These are phyloP conservation scores for Clarireedia hainanense DNA, from an alignment of 2,329 filamentous ascomycete species.

Conservation along the genomic window DNA sequence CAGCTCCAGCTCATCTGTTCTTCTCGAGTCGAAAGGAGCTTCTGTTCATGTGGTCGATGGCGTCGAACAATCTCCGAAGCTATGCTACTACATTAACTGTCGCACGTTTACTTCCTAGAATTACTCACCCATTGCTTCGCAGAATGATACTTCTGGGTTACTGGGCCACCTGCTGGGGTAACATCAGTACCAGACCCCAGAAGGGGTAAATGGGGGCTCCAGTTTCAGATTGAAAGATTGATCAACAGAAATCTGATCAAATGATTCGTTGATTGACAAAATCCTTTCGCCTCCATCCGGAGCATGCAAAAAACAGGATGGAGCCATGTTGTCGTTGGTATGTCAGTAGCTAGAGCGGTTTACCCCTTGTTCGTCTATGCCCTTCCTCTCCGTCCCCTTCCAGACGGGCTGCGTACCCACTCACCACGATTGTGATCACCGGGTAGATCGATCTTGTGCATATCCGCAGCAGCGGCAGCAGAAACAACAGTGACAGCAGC, in stretches of 20 bases:
- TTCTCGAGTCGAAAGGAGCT: too few species aligned
- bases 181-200: neutral
- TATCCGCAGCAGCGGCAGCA: neutral
- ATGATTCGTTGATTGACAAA: neutral
- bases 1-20: too few species aligned
- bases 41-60: too few species aligned
- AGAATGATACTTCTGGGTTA: too few species aligned
- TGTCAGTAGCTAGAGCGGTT: neutral
- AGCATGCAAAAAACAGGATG: neutral
- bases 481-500: neutral
- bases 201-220: neutral
- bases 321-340: neutral
- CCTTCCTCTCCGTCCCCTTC: neutral
- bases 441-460: conserved; percentile 9
- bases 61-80: too few species aligned
- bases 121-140: too few species aligned
- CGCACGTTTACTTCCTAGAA: too few species aligned
- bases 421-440: neutral
- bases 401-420: neutral
- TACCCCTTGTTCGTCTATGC: neutral
- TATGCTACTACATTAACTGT: too few species aligned
- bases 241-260: neutral
- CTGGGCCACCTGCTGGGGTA: too few species aligned
- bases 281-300: neutral
- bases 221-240: neutral